phyloP scores from a whole-genome alignment of 371 early-diverging fungal genomes.

The Haplosporangium sp. region DNA sequence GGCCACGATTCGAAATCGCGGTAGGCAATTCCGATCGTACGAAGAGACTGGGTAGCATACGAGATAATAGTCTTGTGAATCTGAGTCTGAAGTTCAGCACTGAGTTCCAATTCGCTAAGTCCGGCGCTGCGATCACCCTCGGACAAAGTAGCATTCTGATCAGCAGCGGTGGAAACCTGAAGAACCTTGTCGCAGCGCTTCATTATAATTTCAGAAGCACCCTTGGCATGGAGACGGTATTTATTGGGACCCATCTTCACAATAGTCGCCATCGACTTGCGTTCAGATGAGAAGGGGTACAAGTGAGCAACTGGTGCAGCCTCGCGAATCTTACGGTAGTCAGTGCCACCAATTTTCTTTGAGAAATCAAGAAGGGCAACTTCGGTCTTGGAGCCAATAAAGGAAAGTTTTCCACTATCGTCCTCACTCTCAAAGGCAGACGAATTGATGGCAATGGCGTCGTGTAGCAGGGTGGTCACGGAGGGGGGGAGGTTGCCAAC shows the following conservation, averaged over 20 bases:
- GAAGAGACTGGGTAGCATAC: conserved; percentile 73
- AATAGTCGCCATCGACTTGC: conserved; percentile 91
- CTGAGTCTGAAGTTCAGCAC: conserved; percentile 57
- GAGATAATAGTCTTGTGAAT: conserved; percentile 68
- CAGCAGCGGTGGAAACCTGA: conserved; percentile 26
- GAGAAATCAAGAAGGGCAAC: conserved; percentile 80
- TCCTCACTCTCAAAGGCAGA: conserved; percentile 81
- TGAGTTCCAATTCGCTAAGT: conserved; percentile 55
- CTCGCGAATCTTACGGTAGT: conserved; percentile 63
- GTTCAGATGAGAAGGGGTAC: conserved; percentile 86
- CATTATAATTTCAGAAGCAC: conserved; percentile 88
- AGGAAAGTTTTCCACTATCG: conserved; percentile 62
- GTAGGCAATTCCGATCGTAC: conserved; percentile 78
- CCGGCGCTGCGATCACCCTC: conserved; percentile 49
- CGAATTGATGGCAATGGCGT: conserved; percentile 85
- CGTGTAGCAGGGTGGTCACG: conserved; percentile 63
- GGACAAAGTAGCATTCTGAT: conserved; percentile 17
- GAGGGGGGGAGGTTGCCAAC: conserved; percentile 58
- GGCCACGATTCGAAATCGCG: conserved; percentile 74
- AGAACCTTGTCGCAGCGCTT: conserved; percentile 52
- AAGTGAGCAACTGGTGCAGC: conserved; percentile 65
- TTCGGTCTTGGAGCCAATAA: conserved; percentile 87
- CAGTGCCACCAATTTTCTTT: conserved; percentile 61
- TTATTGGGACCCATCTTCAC: conserved; percentile 61
- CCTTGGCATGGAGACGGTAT: conserved; percentile 84